Base-by-base conservation (phyloP, 805 yeast genomes). In the Naumovozyma dairenensis region DNA sequence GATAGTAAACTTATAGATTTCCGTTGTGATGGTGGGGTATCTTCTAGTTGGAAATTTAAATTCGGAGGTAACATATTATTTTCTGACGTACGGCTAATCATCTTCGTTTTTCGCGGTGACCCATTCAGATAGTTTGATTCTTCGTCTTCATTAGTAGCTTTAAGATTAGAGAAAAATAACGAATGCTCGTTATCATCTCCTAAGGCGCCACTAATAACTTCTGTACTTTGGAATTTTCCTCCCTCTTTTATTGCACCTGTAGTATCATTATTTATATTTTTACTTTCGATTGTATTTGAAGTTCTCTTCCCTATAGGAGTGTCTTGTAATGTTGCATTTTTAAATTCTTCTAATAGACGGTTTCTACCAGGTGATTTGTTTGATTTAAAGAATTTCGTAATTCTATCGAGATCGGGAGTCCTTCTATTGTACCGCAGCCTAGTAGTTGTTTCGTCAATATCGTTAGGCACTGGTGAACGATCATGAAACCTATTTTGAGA, bases 371-470 rank as follows among this genome's bases (percentile, higher is more conserved):
- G 43, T 2, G 51, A 38, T 18, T 34, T 43, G 16, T 42, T 40
- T 3, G 33, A 35, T 27, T 42, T 46, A 30, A 53, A 45, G 29
- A 47, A 54, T 17, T 44, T 44, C 3, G 49, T 43, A 20, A 54
- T 42, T 28, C 46, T 44, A 15, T 48, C 45, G 2, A 53, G 31
- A 33, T 51, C 49, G 3, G 57, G 59, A 6, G 59, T 50, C 16
- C 48, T 44, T 28, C 31, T 43, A 31, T 48, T 48, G 19, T 34
- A 34, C 24, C n/a, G 8, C 13, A 24, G 5, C 13, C n/a, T 12
- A 6, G n/a, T 12, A 12, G 8, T 24, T 12, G 13, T 10, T 24
- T 24, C 13, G 13, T 12, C 13, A 15, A 15, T 27, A 27, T 27
- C n/a, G 19, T 27, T 15, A 15, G 19, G 12, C 13, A 8, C 13